Evolutionary conservation across 139 green algal species (phyloP).

Genomic region (Chlamydomonas sphaeroides): DNA sequence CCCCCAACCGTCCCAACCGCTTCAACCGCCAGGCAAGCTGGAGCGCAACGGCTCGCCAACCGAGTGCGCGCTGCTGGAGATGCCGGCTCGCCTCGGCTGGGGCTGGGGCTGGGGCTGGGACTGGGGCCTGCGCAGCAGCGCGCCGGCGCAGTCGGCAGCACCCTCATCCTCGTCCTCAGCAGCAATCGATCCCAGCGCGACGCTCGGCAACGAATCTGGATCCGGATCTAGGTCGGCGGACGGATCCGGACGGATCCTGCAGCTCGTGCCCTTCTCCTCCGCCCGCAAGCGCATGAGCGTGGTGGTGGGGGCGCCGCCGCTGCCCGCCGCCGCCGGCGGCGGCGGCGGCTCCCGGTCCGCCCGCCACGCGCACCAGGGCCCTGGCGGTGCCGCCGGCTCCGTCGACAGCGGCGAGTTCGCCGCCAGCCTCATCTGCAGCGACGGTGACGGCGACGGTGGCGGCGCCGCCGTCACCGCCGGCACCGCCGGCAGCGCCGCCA

Average conservation of each 20-base stretch:
- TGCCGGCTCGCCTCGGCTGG: conserved; percentile 54
- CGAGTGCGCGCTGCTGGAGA: conserved; percentile 84
- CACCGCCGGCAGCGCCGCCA: not conserved
- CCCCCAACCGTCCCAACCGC: no score
- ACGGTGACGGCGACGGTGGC: not conserved
- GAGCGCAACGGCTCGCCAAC: conserved; percentile 78
- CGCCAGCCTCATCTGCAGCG: not conserved
- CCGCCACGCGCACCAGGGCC: no score
- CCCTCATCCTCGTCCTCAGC: no score
- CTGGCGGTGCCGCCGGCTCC: no score
- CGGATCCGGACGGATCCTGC: not conserved
- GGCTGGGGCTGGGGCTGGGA: conserved; percentile 20
- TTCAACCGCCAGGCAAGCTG: not conserved
- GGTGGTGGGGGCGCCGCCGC: conserved; percentile 23
- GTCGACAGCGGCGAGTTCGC: not conserved
- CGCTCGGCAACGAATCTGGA: not conserved
- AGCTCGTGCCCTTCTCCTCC: conserved; percentile 82
- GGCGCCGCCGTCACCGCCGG: no score
- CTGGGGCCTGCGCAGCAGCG: no score
- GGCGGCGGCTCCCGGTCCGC: no score
- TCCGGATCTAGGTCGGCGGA: not conserved
- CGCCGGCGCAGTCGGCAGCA: no score
- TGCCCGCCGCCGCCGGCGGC: not conserved
- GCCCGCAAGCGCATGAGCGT: conserved; percentile 89
- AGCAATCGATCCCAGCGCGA: no score